A percentile compares a stretch with the other conserved stretches of the same genome.
Conservation (phyloP, 805 yeast genomes). For the Metschnikowia noctiluminum region DNA sequence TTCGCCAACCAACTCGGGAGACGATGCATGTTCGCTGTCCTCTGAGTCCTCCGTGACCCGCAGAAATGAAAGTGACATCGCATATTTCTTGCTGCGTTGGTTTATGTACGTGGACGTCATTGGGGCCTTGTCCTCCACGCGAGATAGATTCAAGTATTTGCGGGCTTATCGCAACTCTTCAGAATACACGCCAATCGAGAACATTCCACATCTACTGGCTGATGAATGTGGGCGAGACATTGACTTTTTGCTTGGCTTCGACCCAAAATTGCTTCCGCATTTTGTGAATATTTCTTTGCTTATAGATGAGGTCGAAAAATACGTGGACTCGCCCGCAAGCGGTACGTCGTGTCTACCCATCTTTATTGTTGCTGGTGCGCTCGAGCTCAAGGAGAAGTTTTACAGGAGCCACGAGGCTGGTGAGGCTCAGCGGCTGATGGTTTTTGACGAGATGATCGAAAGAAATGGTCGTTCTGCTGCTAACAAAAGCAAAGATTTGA, state of each 20-base stretch:
- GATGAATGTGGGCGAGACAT: constrained; percentile 39
- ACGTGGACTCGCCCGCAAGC: constrained; percentile 9
- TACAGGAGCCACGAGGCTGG: constrained; percentile 14
- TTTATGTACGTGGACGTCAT: constrained; percentile 65
- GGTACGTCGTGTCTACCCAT: constrained; percentile 23
- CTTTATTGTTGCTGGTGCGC: constrained; percentile 30
- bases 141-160: constrained; percentile 31
- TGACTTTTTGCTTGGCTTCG: constrained; percentile 66
- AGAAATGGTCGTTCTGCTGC: constrained; percentile 5
- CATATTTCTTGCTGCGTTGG: constrained; percentile 63
- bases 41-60: constrained; percentile 8
- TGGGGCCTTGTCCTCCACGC: constrained; percentile 58
- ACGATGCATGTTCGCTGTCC: background rate
- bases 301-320: constrained; percentile 27
- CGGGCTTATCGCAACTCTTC: constrained; percentile 18
- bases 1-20: background rate
- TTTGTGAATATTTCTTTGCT: constrained; percentile 47
- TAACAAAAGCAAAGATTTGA: constrained; percentile 14
- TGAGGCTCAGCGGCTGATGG: constrained; percentile 13
- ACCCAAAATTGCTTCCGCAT: constrained; percentile 55
- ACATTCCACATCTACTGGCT: constrained; percentile 16
- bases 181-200: constrained; percentile 21
- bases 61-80: constrained; percentile 35
- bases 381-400: constrained; percentile 25
- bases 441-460: constrained; percentile 14